Percentiles rank a stretch among this genome's conserved stretches.
These are phyloP conservation scores for Apostasia shenzhenica DNA, from an alignment of 106 monocot species.

Conservation along the genomic window DNA sequence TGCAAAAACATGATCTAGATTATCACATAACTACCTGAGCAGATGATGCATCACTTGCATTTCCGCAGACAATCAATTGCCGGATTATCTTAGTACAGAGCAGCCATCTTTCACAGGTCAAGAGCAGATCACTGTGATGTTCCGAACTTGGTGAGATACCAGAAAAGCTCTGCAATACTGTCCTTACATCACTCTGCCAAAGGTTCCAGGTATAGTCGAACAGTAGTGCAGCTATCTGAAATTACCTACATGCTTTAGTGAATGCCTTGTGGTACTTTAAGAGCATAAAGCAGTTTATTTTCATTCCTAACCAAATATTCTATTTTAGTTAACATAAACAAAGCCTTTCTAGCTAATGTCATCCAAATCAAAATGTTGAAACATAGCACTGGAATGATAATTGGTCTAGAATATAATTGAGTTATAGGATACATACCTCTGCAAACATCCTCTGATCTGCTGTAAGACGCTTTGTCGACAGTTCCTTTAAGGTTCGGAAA, in stretches of 20 bases:
- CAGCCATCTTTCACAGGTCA: constrained; percentile 89
- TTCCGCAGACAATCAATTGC: constrained; percentile 74
- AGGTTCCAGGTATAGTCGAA: constrained; percentile 86
- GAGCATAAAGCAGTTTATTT: no score
- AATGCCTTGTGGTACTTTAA: no score
- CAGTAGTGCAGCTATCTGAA: constrained; percentile 75
- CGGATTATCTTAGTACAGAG: constrained; percentile 75
- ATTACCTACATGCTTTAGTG: not conserved
- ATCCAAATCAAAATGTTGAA: not conserved
- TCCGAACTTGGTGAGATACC: constrained; percentile 29
- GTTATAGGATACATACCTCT: constrained; percentile 38
- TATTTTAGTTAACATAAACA: no score
- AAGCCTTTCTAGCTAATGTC: no score
- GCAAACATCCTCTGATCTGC: constrained; percentile 70
- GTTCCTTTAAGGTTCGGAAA: constrained; percentile 82
- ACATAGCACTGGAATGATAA: not conserved
- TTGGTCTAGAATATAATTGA: not conserved
- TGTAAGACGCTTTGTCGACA: constrained; percentile 83
- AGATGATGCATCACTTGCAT: constrained; percentile 67
- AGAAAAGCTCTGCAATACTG: constrained; percentile 64
- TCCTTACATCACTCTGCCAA: constrained; percentile 85
- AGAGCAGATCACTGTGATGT: constrained; percentile 49
- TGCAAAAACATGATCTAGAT: not conserved
- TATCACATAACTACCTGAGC: constrained; percentile 48
- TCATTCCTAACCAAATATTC: no score